These are phyloP conservation scores for Poa pratensis DNA, from an alignment of 176 grass and related monocot species.

Conservation along the genomic window DNA sequence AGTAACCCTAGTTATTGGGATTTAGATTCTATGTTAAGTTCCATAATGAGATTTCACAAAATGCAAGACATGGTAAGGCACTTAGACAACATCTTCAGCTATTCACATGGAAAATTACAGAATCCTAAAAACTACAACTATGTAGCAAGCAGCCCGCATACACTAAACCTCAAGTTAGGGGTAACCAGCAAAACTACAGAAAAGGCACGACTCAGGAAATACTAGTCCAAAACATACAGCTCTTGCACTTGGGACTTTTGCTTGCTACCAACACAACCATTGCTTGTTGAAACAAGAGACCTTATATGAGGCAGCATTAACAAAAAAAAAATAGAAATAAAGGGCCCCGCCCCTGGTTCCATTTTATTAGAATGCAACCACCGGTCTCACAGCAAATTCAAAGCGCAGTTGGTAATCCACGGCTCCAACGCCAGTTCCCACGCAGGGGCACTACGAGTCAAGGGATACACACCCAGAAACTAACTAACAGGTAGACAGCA, in stretches of 20 bases:
- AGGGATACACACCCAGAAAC: no score
- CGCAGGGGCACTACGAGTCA: no score
- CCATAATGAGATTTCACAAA: background rate
- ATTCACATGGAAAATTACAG: background rate
- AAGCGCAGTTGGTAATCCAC: no score
- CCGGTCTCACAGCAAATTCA: no score
- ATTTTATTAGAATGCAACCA: no score
- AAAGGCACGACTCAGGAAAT: background rate
- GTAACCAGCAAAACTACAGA: background rate
- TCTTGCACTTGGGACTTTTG: slow-evolving; percentile 49
- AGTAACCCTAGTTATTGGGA: background rate
- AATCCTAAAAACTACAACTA: background rate
- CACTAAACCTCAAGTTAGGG: background rate
- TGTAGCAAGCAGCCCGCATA: background rate
- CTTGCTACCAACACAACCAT: slow-evolving; percentile 1
- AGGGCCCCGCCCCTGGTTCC: no score
- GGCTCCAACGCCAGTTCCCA: no score
- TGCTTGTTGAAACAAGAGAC: no score
- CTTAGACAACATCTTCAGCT: background rate
- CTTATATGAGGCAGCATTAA: slow-evolving; percentile 10
- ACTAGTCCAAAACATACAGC: slow-evolving; percentile 36
- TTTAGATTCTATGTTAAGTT: slow-evolving; percentile 9
- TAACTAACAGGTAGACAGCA: no score
- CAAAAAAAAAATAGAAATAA: background rate
- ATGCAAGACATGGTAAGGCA: background rate